Conservation (phyloP, 257 asterid genomes). For the Przewalskia tangutica region DNA sequence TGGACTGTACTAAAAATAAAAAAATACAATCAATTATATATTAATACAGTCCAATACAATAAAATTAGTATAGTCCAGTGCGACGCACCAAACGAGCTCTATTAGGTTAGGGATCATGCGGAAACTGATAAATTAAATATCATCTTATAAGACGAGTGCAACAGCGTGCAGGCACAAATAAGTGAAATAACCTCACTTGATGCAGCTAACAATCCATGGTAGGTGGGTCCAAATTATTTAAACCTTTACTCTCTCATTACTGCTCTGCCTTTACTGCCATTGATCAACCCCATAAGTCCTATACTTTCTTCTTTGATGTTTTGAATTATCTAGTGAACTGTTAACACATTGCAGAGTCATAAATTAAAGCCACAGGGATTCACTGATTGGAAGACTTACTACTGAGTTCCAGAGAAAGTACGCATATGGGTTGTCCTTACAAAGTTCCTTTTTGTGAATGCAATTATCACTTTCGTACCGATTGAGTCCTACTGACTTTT, state of each 20-base stretch:
- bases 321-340: background rate
- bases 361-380: background rate
- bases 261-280: background rate
- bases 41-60: no score
- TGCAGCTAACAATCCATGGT: background rate
- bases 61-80: no score
- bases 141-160: background rate
- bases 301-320: background rate
- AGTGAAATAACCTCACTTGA: background rate
- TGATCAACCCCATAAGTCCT: background rate
- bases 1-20: no score
- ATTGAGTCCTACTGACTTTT: background rate
- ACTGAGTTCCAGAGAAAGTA: background rate
- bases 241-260: background rate
- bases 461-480: background rate
- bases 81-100: no score
- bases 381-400: background rate
- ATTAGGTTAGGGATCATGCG: background rate
- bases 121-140: background rate
- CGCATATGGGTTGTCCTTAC: conserved; percentile 5
- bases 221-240: background rate
- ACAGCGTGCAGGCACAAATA: background rate
- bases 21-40: no score
- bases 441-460: background rate
- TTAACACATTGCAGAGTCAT: background rate